Conservation (phyloP, 192 early-diverging fungal species). For the Coemansia sp. region DNA sequence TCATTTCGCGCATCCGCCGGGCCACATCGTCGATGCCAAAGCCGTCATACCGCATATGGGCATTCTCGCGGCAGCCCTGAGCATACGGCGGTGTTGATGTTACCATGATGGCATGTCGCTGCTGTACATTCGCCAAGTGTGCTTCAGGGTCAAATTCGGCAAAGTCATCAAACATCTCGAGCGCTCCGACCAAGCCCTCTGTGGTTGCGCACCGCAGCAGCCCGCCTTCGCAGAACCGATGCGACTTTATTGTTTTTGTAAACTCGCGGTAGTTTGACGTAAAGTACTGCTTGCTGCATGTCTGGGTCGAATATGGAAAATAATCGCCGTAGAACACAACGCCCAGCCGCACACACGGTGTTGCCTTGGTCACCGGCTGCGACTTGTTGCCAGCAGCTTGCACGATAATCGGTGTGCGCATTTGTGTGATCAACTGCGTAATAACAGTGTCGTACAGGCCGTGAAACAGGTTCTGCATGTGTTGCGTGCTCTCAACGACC, state of each 20-base stretch:
- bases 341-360: conserved; percentile 51
- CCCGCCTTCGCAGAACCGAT: conserved; percentile 48
- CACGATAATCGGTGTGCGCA: conserved; percentile 40
- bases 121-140: conserved; percentile 41
- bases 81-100: conserved; percentile 48
- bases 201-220: conserved; percentile 48
- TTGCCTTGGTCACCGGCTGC: conserved; percentile 36
- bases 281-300: conserved; percentile 53
- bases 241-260: conserved; percentile 46
- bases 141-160: conserved; percentile 50
- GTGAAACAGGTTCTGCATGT: conserved; percentile 44
- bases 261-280: conserved; percentile 57
- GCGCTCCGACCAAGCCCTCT: conserved; percentile 48
- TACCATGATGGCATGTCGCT: conserved; percentile 48
- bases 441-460: conserved; percentile 50
- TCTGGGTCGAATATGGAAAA: conserved; percentile 47
- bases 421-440: conserved; percentile 44
- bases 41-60: conserved; percentile 47
- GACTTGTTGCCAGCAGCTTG: conserved; percentile 27
- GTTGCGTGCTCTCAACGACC: conserved; percentile 53
- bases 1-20: conserved; percentile 48
- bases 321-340: conserved; percentile 56
- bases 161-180: conserved; percentile 57
- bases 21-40: conserved; percentile 45
- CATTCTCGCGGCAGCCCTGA: conserved; percentile 45